A percentile compares a stretch with the other conserved stretches of the same genome.
Conservation (phyloP, 164 flowering plant genomes). For the Stephania yunnanensis region DNA sequence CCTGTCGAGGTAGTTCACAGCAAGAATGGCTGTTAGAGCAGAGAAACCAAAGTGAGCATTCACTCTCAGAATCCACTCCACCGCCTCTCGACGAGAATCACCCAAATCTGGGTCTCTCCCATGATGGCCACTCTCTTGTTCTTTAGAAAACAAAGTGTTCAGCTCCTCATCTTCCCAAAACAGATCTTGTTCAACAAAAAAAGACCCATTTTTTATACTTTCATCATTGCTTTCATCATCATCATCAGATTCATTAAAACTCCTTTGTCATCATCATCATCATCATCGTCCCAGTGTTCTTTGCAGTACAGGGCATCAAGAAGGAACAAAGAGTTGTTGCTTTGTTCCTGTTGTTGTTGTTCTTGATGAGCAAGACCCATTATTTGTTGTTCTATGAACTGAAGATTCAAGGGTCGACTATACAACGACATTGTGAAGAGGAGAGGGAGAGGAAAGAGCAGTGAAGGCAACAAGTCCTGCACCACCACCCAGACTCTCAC, state of each 20-base stretch:
- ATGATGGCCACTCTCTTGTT: constrained; percentile 18
- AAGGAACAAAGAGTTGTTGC: constrained; percentile 17
- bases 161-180: constrained; percentile 64
- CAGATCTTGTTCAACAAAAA: constrained; percentile 40
- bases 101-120: constrained; percentile 23
- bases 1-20: constrained; percentile 71
- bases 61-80: constrained; percentile 73
- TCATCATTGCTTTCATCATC: background rate
- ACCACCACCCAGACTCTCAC: background rate
- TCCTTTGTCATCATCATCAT: background rate
- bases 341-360: constrained; percentile 10
- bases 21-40: constrained; percentile 62
- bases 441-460: constrained; percentile 23
- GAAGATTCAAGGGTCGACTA: constrained; percentile 21
- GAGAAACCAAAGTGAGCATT: constrained; percentile 51
- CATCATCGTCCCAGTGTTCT: constrained; percentile 36
- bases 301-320: constrained; percentile 55
- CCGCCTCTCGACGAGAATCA: constrained; percentile 43
- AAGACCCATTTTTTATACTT: background rate
- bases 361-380: constrained; percentile 18
- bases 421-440: constrained; percentile 22
- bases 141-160: constrained; percentile 40
- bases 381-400: constrained; percentile 20
- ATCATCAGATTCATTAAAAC: constrained; percentile 5
- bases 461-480: constrained; percentile 1